Percentiles rank a stretch among this genome's conserved stretches.
These are phyloP conservation scores for Musa schizocarpa DNA, from an alignment of 176 grass and related monocot genomes.

Conservation along the genomic window DNA sequence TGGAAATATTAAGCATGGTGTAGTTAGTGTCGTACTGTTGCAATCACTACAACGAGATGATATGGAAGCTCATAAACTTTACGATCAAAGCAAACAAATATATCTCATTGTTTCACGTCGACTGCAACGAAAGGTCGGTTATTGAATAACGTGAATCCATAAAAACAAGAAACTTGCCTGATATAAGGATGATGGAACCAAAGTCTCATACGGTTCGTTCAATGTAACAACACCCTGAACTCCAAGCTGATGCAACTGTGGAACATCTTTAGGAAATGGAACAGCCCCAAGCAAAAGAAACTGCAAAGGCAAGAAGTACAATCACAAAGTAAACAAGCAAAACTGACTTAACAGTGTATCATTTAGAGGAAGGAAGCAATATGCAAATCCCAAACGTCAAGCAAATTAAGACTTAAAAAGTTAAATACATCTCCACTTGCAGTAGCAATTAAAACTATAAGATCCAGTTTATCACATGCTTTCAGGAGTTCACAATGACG, in stretches of 20 bases:
- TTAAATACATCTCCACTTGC: too few species aligned
- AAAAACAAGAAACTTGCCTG: constrained; percentile 36
- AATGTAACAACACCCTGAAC: constrained; percentile 67
- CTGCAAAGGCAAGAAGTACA: constrained; percentile 19
- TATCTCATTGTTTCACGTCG: too few species aligned
- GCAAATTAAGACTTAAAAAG: too few species aligned
- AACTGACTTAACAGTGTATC: not conserved
- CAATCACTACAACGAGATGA: not conserved
- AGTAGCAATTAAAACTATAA: too few species aligned
- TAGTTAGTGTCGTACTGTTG: not conserved
- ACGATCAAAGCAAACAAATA: not conserved
- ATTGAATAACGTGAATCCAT: not conserved
- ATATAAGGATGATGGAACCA: constrained; percentile 65
- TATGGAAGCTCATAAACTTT: not conserved
- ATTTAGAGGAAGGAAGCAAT: not conserved
- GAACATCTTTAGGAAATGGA: constrained; percentile 72
- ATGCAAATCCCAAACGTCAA: too few species aligned
- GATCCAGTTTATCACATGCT: too few species aligned
- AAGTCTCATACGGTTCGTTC: constrained; percentile 88
- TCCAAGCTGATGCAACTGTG: constrained; percentile 56
- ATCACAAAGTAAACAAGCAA: constrained; percentile 8
- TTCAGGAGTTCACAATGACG: too few species aligned
- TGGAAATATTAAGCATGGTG: not conserved
- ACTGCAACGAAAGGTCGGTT: not conserved
- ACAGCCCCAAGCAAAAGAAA: constrained; percentile 85